These are phyloP conservation scores for Spatholobus suberectus DNA, from an alignment of 306 rosid species.

Conservation along the genomic window DNA sequence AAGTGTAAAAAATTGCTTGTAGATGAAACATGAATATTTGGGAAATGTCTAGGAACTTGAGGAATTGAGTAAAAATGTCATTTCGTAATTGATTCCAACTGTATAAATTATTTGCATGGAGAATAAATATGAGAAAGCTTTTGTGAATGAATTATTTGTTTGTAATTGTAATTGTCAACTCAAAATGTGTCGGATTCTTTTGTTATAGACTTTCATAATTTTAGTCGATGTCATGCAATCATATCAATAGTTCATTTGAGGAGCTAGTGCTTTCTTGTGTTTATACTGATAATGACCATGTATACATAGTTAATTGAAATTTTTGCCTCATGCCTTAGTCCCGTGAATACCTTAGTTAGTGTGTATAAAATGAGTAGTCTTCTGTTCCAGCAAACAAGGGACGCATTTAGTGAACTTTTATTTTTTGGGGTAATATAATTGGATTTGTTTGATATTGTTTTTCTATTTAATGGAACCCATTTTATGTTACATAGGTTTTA, in stretches of 20 bases:
- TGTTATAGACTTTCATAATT: neutral
- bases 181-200: neutral
- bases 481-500: slow-evolving; percentile 61
- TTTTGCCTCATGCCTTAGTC: neutral
- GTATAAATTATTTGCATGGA: neutral
- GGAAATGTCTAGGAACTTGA: neutral
- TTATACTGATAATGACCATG: neutral
- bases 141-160: neutral
- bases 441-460: slow-evolving; percentile 6
- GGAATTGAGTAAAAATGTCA: neutral
- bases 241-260: neutral
- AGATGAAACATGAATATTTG: neutral
- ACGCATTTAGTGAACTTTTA: neutral
- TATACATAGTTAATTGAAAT: neutral
- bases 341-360: neutral
- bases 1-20: neutral
- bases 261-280: neutral
- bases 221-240: neutral
- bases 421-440: neutral
- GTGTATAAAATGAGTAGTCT: neutral
- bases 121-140: neutral
- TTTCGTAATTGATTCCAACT: neutral
- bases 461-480: slow-evolving; percentile 18
- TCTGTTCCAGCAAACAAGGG: neutral
- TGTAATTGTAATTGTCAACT: neutral